Evolutionary conservation across 2,329 filamentous ascomycete species (phyloP).

Genomic region (Beauveria australis): DNA sequence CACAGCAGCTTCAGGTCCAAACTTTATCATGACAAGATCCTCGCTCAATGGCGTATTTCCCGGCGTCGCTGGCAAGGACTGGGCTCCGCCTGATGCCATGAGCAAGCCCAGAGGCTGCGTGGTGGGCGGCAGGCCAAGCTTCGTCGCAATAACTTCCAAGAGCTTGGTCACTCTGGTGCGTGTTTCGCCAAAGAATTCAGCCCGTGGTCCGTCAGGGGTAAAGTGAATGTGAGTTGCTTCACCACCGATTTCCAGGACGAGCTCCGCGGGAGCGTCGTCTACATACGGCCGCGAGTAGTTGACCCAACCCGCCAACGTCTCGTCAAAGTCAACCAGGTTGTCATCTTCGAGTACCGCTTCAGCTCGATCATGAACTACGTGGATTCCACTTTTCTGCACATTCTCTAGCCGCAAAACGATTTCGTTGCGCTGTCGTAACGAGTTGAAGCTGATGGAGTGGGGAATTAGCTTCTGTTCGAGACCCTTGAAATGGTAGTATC

Average conservation of each 20-base stretch:
- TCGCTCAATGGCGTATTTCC: slow-evolving; percentile 63
- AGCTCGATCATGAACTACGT: slow-evolving; percentile 45
- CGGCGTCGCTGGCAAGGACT: slow-evolving; percentile 54
- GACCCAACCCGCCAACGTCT: slow-evolving; percentile 44
- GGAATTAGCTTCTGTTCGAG: slow-evolving; percentile 81
- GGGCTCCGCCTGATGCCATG: slow-evolving; percentile 56
- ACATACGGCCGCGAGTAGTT: slow-evolving; percentile 78
- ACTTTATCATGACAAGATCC: slow-evolving; percentile 56
- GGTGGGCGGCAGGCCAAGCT: slow-evolving; percentile 59
- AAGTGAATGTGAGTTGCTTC: slow-evolving; percentile 55
- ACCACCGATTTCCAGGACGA: slow-evolving; percentile 71
- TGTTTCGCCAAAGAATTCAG: slow-evolving; percentile 65
- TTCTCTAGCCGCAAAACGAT: slow-evolving; percentile 77
- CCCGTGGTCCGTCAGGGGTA: slow-evolving; percentile 32
- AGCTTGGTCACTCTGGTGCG: slow-evolving; percentile 64
- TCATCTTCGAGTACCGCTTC: neutral
- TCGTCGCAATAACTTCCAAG: slow-evolving; percentile 73
- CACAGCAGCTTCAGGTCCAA: slow-evolving; percentile 54
- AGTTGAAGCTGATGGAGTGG: slow-evolving; percentile 68
- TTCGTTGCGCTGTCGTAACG: slow-evolving; percentile 58
- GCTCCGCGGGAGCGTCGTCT: slow-evolving; percentile 64
- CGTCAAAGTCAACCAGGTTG: slow-evolving; percentile 15
- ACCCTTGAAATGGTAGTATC: slow-evolving; percentile 89
- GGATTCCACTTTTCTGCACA: slow-evolving; percentile 78
- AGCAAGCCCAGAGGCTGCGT: slow-evolving; percentile 56